phyloP scores from a whole-genome alignment of 768 basidiomycete genomes.

The Albatrellus ellisii region DNA sequence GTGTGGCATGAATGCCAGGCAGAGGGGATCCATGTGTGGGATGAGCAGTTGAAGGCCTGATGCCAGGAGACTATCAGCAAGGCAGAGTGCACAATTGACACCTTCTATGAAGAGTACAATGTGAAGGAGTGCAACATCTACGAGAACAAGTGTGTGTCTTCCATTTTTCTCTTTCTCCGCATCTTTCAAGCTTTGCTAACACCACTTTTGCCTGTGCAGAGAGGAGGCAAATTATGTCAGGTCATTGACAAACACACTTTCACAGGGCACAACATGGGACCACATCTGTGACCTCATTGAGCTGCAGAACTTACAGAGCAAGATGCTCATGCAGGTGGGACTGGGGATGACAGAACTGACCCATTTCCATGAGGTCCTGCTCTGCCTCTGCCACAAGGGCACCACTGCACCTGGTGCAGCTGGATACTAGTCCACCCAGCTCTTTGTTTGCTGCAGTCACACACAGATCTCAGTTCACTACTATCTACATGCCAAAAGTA shows the following conservation, averaged over 20 bases:
- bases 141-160: constrained; percentile 80
- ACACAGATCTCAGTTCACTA: no score
- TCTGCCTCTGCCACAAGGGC: constrained; percentile 83
- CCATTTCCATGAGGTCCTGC: constrained; percentile 85
- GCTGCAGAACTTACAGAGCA: constrained; percentile 93
- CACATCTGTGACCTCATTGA: constrained; percentile 80
- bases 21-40: constrained; percentile 70
- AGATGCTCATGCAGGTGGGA: constrained; percentile 81
- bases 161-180: no score
- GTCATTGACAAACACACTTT: constrained; percentile 59
- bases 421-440: constrained; percentile 87
- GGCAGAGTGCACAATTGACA: constrained; percentile 80
- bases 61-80: constrained; percentile 74
- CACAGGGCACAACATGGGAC: constrained; percentile 90
- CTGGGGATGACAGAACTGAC: constrained; percentile 80
- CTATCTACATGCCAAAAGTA: no score
- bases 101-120: constrained; percentile 83
- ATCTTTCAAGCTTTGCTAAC: not conserved
- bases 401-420: constrained; percentile 85
- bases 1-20: constrained; percentile 83
- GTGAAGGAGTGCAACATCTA: constrained; percentile 79
- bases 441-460: no score
- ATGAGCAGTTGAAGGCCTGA: constrained; percentile 63
- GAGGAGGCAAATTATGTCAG: constrained; percentile 73
- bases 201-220: constrained; percentile 28